Percentiles rank a stretch among this genome's conserved stretches.
Conservation (phyloP, 441 rosid genomes). For the Metrosideros polymorpha region DNA sequence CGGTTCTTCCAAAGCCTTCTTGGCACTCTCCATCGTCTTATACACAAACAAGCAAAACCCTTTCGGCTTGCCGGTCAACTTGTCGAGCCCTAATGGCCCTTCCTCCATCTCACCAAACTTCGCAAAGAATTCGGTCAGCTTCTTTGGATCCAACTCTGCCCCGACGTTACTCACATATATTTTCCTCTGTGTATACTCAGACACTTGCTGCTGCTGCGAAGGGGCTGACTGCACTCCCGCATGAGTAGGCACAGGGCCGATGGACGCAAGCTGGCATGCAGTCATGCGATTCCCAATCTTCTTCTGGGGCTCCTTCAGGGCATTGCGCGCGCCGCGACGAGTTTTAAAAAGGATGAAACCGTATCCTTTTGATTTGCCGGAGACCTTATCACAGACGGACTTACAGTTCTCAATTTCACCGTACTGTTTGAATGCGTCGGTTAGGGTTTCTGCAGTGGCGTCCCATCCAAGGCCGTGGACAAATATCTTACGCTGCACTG, state of each 20-base stretch:
- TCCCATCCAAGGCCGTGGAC: not conserved
- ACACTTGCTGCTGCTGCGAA: not conserved
- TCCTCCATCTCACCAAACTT: constrained; percentile 13
- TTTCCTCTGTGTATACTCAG: not conserved
- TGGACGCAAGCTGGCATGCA: constrained; percentile 6
- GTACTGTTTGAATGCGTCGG: not conserved
- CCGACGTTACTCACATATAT: constrained; percentile 7
- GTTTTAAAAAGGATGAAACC: constrained; percentile 7
- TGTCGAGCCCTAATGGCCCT: constrained; percentile 7
- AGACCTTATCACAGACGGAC: not conserved
- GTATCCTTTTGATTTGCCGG: not conserved
- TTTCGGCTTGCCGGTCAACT: not conserved
- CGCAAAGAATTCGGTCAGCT: constrained; percentile 1
- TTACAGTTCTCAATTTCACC: not conserved
- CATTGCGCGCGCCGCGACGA: not conserved
- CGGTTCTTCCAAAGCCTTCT: constrained; percentile 10
- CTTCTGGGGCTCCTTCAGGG: constrained; percentile 11
- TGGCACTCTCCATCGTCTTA: not conserved
- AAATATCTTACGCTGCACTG: not conserved
- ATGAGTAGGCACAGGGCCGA: constrained; percentile 1
- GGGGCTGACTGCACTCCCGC: not conserved
- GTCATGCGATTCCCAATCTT: constrained; percentile 11
- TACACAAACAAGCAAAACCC: constrained; percentile 7
- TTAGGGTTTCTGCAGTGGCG: not conserved
- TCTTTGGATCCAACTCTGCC: not conserved